Evolutionary conservation across 352 stramenopile species (phyloP).

Genomic region (Globisporangium spinosum): DNA sequence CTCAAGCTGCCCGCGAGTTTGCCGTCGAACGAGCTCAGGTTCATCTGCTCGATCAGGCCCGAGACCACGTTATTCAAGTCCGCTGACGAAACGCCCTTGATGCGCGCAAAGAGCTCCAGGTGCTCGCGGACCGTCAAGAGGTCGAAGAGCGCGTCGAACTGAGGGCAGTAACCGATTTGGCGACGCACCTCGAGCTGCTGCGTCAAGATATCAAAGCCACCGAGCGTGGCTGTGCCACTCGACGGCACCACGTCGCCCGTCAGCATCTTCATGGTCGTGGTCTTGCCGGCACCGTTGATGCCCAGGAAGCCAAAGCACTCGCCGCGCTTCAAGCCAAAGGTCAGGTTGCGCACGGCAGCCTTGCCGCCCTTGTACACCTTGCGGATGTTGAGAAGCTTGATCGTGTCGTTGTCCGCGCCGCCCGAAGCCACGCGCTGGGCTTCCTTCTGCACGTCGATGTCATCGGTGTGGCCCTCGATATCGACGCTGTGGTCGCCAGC

Average conservation of each 20-base stretch:
- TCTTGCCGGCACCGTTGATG: constrained; percentile 94
- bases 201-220: constrained; percentile 70
- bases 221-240: constrained; percentile 43
- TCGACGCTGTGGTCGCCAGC: background rate
- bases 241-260: constrained; percentile 81
- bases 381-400: constrained; percentile 32
- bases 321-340: constrained; percentile 71
- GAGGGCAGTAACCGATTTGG: constrained; percentile 91
- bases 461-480: background rate
- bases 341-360: constrained; percentile 72
- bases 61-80: constrained; percentile 48
- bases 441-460: constrained; percentile 42
- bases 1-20: constrained; percentile 69
- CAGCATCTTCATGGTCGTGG: constrained; percentile 95
- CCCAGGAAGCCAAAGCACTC: constrained; percentile 94
- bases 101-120: constrained; percentile 83
- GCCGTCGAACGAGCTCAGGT: constrained; percentile 60
- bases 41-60: constrained; percentile 71
- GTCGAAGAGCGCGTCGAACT: constrained; percentile 87
- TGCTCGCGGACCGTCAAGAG: constrained; percentile 85
- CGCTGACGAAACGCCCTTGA: constrained; percentile 73
- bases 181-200: constrained; percentile 69
- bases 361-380: constrained; percentile 59
- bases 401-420: constrained; percentile 29
- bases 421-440: constrained; percentile 26